A percentile compares a stretch with the other conserved stretches of the same genome.
Conservation (phyloP, 306 rosid species). For the Leucaena leucocephala region DNA sequence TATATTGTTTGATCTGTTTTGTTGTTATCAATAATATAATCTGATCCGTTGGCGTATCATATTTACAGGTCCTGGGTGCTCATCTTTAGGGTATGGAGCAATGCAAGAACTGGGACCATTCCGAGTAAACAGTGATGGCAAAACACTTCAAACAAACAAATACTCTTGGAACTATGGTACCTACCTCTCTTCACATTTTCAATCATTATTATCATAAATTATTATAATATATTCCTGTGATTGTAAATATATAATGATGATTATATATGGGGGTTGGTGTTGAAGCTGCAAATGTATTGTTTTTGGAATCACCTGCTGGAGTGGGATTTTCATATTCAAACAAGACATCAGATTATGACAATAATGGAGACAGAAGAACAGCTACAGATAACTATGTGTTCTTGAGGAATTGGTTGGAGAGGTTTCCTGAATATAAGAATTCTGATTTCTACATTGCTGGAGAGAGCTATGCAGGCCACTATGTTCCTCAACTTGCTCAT, state of each 20-base stretch:
- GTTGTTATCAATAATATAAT: neutral
- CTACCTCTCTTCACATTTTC: too few relatives aligned
- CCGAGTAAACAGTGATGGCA: slow-evolving; percentile 84
- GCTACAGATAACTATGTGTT: slow-evolving; percentile 68
- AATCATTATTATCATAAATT: neutral
- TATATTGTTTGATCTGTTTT: slow-evolving; percentile 19
- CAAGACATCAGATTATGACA: slow-evolving; percentile 62
- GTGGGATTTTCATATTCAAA: slow-evolving; percentile 97
- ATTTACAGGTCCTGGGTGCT: slow-evolving; percentile 87
- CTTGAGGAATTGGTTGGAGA: slow-evolving; percentile 83
- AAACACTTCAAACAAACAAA: slow-evolving; percentile 65
- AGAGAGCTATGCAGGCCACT: slow-evolving; percentile 95
- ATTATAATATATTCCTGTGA: neutral
- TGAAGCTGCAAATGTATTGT: slow-evolving; percentile 83
- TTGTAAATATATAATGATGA: neutral
- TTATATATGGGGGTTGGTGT: neutral
- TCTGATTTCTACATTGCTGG: slow-evolving; percentile 82
- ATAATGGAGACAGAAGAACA: slow-evolving; percentile 67
- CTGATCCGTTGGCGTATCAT: neutral
- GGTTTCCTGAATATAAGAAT: slow-evolving; percentile 78
- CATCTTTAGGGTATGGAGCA: slow-evolving; percentile 92
- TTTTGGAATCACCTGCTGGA: slow-evolving; percentile 86
- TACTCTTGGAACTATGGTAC: slow-evolving; percentile 84
- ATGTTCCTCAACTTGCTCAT: slow-evolving; percentile 93
- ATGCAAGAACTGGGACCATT: slow-evolving; percentile 98